Evolutionary conservation across 805 yeast genomes (phyloP).

Genomic region (Monosporozyma solicola): DNA sequence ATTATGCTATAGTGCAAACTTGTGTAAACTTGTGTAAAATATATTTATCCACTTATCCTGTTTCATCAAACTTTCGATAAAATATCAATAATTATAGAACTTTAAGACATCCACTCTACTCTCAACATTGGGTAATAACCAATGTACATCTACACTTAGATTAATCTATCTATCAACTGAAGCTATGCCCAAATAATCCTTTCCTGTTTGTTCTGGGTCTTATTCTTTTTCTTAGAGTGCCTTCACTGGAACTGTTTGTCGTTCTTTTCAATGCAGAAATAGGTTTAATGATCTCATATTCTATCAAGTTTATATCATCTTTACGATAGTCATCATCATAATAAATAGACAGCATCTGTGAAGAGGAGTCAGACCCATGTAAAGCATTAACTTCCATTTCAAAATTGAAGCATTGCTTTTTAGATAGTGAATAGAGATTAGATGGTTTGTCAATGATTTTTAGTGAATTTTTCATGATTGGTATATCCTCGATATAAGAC

Average conservation of each 20-base stretch:
- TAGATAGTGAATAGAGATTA: neutral
- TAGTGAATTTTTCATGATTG: neutral
- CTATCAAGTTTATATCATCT: neutral
- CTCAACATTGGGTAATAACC: no score
- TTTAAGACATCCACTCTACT: no score
- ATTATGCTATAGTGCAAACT: no score
- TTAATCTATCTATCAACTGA: neutral
- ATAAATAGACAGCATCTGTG: neutral
- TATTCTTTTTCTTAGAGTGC: neutral
- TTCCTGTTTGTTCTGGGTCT: neutral
- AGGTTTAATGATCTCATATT: neutral
- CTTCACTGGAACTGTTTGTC: neutral
- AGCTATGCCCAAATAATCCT: neutral
- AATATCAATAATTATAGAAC: no score
- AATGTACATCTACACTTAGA: no score
- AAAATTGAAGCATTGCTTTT: neutral
- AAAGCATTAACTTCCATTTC: neutral
- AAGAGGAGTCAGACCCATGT: neutral
- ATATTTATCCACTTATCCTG: no score
- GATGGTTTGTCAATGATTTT: neutral
- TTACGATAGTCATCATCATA: neutral
- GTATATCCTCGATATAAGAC: neutral
- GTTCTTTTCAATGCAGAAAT: neutral
- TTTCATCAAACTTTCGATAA: no score
- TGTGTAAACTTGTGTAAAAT: no score